Conservation (phyloP, 176 grass and related monocot species). For the Oryza australiensis region DNA sequence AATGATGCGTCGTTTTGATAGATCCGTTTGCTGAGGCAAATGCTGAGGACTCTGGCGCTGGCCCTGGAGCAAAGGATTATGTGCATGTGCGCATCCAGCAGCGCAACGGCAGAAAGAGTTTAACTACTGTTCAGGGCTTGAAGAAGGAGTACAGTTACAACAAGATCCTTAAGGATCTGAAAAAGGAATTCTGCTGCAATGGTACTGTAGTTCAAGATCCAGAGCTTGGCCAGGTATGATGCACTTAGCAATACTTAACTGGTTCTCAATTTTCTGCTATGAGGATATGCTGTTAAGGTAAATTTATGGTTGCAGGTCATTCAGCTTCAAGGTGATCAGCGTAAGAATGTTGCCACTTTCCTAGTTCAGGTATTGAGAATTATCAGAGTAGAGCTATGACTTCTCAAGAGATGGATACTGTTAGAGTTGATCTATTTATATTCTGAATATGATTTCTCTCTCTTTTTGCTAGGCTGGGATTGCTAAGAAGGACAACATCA, state of each 20-base stretch:
- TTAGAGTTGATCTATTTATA: background rate
- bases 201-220: conserved; percentile 76
- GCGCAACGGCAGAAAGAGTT: conserved; percentile 81
- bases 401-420: background rate
- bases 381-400: background rate
- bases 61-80: conserved; percentile 70
- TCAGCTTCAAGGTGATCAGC: conserved; percentile 81
- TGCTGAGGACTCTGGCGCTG: conserved; percentile 71
- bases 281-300: background rate
- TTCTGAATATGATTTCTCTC: background rate
- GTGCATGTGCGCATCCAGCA: conserved; percentile 87
- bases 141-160: conserved; percentile 79
- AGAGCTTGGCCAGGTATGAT: conserved; percentile 66
- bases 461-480: conserved; percentile 54
- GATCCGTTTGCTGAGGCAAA: conserved; percentile 83
- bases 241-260: background rate
- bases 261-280: background rate
- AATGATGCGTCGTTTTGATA: background rate
- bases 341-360: conserved; percentile 77
- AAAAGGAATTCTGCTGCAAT: conserved; percentile 87
- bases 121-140: conserved; percentile 74
- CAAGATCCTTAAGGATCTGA: conserved; percentile 88
- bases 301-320: conserved; percentile 40
- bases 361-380: conserved; percentile 55
- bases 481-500: conserved; percentile 75